phyloP scores from a whole-genome alignment of 2,329 filamentous ascomycete species.

The Pezicula neosporulosa region DNA sequence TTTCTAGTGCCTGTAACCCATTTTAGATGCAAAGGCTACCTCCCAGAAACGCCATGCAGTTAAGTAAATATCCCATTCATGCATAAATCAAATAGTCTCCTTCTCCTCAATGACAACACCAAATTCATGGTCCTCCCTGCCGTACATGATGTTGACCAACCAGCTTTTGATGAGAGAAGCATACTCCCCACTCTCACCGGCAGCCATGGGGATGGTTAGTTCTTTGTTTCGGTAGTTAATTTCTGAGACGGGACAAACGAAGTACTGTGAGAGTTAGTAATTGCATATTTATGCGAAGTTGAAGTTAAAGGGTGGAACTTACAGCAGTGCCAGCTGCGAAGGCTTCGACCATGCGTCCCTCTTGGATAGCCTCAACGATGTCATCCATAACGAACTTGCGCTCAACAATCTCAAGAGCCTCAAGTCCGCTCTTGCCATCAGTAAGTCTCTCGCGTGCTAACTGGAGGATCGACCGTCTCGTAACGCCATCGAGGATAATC shows the following conservation, averaged over 20 bases:
- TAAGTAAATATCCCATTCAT: not conserved
- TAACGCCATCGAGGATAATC: constrained; percentile 85
- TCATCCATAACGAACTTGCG: constrained; percentile 79
- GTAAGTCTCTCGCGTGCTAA: constrained; percentile 62
- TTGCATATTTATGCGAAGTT: not conserved
- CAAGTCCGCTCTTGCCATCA: constrained; percentile 31
- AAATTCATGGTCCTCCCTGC: constrained; percentile 65
- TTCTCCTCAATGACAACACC: constrained; percentile 64
- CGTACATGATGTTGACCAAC: constrained; percentile 74
- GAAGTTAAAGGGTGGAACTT: constrained; percentile 30
- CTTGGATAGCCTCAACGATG: constrained; percentile 64
- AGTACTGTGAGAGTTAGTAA: constrained; percentile 48
- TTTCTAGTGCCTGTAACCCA: too few species aligned
- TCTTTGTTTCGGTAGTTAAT: constrained; percentile 66
- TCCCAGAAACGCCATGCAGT: not conserved
- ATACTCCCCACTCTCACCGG: constrained; percentile 49
- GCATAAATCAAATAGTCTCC: constrained; percentile 5
- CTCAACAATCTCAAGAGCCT: constrained; percentile 71
- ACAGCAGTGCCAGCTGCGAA: constrained; percentile 87
- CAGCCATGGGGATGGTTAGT: constrained; percentile 57
- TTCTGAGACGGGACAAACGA: constrained; percentile 64
- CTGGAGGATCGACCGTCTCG: constrained; percentile 75
- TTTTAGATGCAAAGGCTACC: not conserved
- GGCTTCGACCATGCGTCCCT: constrained; percentile 77
- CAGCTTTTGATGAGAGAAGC: constrained; percentile 63